A percentile compares a stretch with the other conserved stretches of the same genome.
Evolutionary conservation across 495 filamentous ascomycete species (phyloP).

Genomic region (Pseudoneurospora amorphoporcata): DNA sequence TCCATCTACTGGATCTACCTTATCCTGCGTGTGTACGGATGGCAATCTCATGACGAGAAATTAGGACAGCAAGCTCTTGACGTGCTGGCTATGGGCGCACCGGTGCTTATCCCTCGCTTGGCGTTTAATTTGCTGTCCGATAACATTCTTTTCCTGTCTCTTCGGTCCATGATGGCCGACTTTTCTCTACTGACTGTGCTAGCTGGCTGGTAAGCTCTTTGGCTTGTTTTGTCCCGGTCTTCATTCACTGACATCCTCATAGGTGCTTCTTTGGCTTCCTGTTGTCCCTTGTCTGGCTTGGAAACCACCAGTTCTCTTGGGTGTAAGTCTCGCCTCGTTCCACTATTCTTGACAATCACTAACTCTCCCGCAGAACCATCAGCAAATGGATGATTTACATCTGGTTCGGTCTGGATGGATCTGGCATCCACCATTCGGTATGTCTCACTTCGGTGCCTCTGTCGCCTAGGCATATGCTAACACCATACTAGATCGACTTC

Average conservation of each 20-base stretch:
- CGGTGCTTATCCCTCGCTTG: slow-evolving; percentile 58
- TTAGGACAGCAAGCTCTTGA: slow-evolving; percentile 50
- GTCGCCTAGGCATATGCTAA: background rate
- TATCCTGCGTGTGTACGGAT: slow-evolving; percentile 47
- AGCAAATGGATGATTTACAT: slow-evolving; percentile 76
- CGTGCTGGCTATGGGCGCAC: slow-evolving; percentile 58
- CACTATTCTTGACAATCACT: background rate
- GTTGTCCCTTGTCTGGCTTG: slow-evolving; percentile 60
- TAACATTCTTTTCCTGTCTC: slow-evolving; percentile 61
- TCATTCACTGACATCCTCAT: background rate
- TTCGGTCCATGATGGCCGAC: slow-evolving; percentile 65
- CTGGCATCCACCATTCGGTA: slow-evolving; percentile 54
- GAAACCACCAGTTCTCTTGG: slow-evolving; percentile 32
- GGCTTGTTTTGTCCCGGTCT: background rate
- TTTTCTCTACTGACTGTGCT: slow-evolving; percentile 55
- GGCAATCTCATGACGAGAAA: slow-evolving; percentile 22
- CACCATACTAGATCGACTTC: slow-evolving; percentile 37
- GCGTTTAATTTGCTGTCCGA: slow-evolving; percentile 67
- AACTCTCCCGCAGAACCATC: slow-evolving; percentile 38
- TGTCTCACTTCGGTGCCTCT: slow-evolving; percentile 1
- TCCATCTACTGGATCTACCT: slow-evolving; percentile 52
- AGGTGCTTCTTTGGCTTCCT: slow-evolving; percentile 60
- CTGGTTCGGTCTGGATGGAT: slow-evolving; percentile 69
- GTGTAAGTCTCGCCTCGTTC: slow-evolving; percentile 18
- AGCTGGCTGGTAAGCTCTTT: slow-evolving; percentile 42